These are phyloP conservation scores for Ogataea henricii DNA, from an alignment of 805 yeast species.

Conservation along the genomic window DNA sequence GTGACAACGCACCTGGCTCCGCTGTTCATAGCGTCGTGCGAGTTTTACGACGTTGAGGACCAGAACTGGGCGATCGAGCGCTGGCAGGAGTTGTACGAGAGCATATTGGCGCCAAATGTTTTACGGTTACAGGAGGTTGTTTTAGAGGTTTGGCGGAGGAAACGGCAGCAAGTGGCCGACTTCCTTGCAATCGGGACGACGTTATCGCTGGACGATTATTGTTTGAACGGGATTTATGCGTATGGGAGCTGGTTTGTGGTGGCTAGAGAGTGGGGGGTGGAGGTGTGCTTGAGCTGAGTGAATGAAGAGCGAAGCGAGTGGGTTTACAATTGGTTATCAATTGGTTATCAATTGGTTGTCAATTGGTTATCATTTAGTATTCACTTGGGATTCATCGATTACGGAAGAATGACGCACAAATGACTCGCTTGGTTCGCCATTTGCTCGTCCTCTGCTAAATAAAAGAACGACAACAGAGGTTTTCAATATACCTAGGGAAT, in stretches of 20 bases:
- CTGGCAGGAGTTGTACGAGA: slow-evolving; percentile 14
- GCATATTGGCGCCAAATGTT: slow-evolving; percentile 19
- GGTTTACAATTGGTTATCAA: background rate
- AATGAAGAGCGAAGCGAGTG: background rate
- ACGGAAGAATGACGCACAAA: too few species aligned
- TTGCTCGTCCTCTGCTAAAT: too few species aligned
- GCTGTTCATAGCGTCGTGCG: slow-evolving; percentile 23
- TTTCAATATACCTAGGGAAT: too few species aligned
- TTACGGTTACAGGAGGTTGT: slow-evolving; percentile 13
- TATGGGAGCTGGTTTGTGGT: slow-evolving; percentile 18
- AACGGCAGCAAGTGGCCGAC: slow-evolving; percentile 1
- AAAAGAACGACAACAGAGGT: too few species aligned
- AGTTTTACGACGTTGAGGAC: slow-evolving; percentile 10
- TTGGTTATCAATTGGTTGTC: too few species aligned
- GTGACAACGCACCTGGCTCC: slow-evolving; percentile 18
- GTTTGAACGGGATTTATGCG: slow-evolving; percentile 17
- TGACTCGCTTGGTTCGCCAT: too few species aligned
- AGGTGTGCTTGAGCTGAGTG: slow-evolving; percentile 16
- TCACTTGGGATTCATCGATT: too few species aligned
- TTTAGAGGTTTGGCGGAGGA: slow-evolving; percentile 22
- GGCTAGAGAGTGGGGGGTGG: slow-evolving; percentile 15
- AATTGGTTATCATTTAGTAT: too few species aligned
- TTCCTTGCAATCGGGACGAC: background rate
- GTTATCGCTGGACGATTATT: slow-evolving; percentile 9
- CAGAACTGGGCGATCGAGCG: slow-evolving; percentile 14